Conservation (phyloP, 2,329 filamentous ascomycete species). For the Dothistroma pini region DNA sequence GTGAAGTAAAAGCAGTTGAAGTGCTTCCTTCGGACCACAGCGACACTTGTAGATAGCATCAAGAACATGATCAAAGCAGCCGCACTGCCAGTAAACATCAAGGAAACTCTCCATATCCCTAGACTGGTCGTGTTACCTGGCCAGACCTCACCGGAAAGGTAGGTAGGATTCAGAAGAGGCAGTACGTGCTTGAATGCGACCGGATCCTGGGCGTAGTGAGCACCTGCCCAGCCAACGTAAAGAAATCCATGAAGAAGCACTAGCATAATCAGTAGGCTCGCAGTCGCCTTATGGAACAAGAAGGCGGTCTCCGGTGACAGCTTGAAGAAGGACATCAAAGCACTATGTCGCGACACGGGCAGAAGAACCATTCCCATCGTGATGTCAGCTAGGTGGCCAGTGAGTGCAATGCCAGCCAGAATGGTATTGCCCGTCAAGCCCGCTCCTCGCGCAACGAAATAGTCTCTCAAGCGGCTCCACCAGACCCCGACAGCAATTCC, state of each 20-base stretch:
- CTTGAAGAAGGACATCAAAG: slow-evolving; percentile 17
- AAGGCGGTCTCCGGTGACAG: slow-evolving; percentile 11
- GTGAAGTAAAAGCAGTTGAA: slow-evolving; percentile 23
- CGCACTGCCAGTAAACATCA: slow-evolving; percentile 18
- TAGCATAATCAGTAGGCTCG: slow-evolving; percentile 10
- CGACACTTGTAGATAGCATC: slow-evolving; percentile 16
- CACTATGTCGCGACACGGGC: slow-evolving; percentile 14
- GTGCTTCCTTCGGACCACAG: slow-evolving; percentile 13
- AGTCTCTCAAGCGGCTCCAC: slow-evolving; percentile 14
- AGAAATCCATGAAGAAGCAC: slow-evolving; percentile 9
- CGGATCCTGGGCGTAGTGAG: slow-evolving; percentile 1
- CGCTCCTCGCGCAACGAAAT: slow-evolving; percentile 11
- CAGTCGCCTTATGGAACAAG: slow-evolving; percentile 14
- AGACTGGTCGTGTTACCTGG: slow-evolving; percentile 13
- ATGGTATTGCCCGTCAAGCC: slow-evolving; percentile 9
- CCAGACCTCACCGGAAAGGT: slow-evolving; percentile 18
- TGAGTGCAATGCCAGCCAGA: slow-evolving; percentile 13
- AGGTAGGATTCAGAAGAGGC: slow-evolving; percentile 18
- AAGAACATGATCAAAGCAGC: slow-evolving; percentile 16
- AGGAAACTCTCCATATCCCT: slow-evolving; percentile 16
- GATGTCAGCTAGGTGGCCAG: slow-evolving; percentile 14
- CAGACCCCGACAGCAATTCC: slow-evolving; percentile 14
- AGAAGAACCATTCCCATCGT: slow-evolving; percentile 18
- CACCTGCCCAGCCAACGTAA: slow-evolving; percentile 11
- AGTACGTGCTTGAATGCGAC: slow-evolving; percentile 9